These are phyloP conservation scores for Yamadazyma diddensiae DNA, from an alignment of 1,139 yeast genomes.

Conservation along the genomic window DNA sequence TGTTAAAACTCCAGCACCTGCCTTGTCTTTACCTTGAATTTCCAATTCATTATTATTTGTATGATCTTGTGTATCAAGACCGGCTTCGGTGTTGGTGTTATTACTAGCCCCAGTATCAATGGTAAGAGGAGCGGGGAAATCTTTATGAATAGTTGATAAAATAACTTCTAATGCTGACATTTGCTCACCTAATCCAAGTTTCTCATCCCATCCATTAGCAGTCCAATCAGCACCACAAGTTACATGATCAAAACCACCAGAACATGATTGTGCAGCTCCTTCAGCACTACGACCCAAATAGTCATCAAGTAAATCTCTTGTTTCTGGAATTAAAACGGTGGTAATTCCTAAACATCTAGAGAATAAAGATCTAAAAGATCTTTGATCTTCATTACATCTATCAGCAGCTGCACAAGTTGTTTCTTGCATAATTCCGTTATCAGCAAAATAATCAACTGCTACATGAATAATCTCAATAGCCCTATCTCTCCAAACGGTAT, in stretches of 20 bases:
- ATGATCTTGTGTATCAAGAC: constrained; percentile 28
- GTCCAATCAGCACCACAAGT: constrained; percentile 76
- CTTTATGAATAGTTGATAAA: constrained; percentile 27
- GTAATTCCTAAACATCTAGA: constrained; percentile 64
- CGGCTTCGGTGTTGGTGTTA: constrained; percentile 46
- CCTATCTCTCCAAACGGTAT: constrained; percentile 55
- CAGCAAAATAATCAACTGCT: constrained; percentile 36
- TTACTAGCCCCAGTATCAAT: constrained; percentile 47
- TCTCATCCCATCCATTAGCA: constrained; percentile 55
- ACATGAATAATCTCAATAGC: constrained; percentile 51
- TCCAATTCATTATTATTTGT: constrained; percentile 29
- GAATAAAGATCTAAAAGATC: constrained; percentile 73
- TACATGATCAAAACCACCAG: constrained; percentile 69
- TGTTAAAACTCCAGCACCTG: constrained; percentile 49
- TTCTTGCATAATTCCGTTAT: constrained; percentile 57
- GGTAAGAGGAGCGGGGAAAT: constrained; percentile 32
- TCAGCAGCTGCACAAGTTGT: constrained; percentile 54
- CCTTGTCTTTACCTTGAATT: constrained; percentile 38
- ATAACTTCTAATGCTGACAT: constrained; percentile 68
- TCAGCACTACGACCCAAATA: constrained; percentile 51
- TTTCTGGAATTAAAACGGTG: constrained; percentile 53
- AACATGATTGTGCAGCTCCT: constrained; percentile 70
- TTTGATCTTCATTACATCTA: constrained; percentile 70
- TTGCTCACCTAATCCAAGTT: constrained; percentile 77
- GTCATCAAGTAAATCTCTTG: constrained; percentile 38